These are phyloP conservation scores for Darksidea phi DNA, from an alignment of 495 filamentous ascomycete genomes.

Conservation along the genomic window DNA sequence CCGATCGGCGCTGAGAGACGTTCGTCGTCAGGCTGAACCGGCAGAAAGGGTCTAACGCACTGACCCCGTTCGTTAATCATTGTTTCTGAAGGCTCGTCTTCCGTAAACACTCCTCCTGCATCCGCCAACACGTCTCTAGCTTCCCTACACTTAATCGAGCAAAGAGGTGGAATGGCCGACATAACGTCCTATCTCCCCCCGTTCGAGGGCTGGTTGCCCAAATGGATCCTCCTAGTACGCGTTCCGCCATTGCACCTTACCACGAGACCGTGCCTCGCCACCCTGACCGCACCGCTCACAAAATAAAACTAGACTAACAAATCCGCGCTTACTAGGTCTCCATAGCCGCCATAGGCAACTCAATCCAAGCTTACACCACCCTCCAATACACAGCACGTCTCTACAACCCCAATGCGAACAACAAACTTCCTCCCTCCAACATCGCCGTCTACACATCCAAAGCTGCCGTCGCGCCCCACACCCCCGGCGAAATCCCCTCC, in stretches of 20 bases:
- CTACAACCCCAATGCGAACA: conserved; percentile 56
- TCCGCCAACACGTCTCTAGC: too few relatives aligned
- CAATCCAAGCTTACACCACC: conserved; percentile 74
- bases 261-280: background rate
- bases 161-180: background rate
- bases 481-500: conserved; percentile 34
- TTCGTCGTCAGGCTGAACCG: too few relatives aligned
- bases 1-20: too few relatives aligned
- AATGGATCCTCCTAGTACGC: conserved; percentile 65
- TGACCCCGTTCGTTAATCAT: too few relatives aligned
- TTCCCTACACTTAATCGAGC: too few relatives aligned
- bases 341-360: conserved; percentile 74
- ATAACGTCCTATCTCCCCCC: conserved; percentile 37
- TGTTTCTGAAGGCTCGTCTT: too few relatives aligned
- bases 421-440: conserved; percentile 43
- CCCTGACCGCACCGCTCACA: background rate
- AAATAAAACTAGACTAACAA: conserved; percentile 23
- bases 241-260: background rate
- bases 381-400: conserved; percentile 71
- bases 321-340: conserved; percentile 59
- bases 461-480: conserved; percentile 33
- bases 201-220: conserved; percentile 60
- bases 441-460: conserved; percentile 46
- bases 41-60: too few relatives aligned
- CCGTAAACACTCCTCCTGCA: too few relatives aligned